These are phyloP conservation scores for Amanita exitialis DNA, from an alignment of 768 basidiomycete species.

Conservation along the genomic window DNA sequence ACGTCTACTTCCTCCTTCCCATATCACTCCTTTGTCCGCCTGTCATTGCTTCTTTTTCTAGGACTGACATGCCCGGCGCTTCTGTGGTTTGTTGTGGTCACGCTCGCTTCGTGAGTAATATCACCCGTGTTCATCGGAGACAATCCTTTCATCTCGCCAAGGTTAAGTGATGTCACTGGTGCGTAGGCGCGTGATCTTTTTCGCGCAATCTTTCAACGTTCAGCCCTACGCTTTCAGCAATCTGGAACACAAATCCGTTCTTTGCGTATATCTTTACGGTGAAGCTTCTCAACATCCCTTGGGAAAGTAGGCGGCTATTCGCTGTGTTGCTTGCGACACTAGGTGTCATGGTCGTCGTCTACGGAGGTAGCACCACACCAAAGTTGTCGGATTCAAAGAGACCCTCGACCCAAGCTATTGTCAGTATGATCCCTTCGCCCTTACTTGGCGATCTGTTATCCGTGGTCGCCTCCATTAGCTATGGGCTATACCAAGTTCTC, in stretches of 20 bases:
- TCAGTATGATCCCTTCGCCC: slow-evolving; percentile 30
- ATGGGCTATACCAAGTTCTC: slow-evolving; percentile 74
- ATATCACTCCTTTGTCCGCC: slow-evolving; percentile 22
- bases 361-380: slow-evolving; percentile 47
- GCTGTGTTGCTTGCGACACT: slow-evolving; percentile 75
- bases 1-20: slow-evolving; percentile 26
- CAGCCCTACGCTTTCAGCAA: slow-evolving; percentile 21
- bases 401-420: slow-evolving; percentile 8
- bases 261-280: slow-evolving; percentile 87
- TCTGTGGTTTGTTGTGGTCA: slow-evolving; percentile 68
- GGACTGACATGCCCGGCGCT: slow-evolving; percentile 57
- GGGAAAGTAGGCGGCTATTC: slow-evolving; percentile 53
- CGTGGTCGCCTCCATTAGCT: slow-evolving; percentile 59
- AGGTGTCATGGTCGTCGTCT: slow-evolving; percentile 75
- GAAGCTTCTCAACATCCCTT: slow-evolving; percentile 49
- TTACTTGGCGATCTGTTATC: slow-evolving; percentile 69
- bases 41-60: slow-evolving; percentile 34
- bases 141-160: slow-evolving; percentile 18
- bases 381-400: slow-evolving; percentile 8
- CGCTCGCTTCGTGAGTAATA: slow-evolving; percentile 59
- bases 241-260: slow-evolving; percentile 88
- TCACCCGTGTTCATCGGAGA: not conserved
- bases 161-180: slow-evolving; percentile 76
- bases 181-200: slow-evolving; percentile 12
- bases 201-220: slow-evolving; percentile 8